Evolutionary conservation across 257 asterid genomes (phyloP).

Genomic region (Fraxinus americana): DNA sequence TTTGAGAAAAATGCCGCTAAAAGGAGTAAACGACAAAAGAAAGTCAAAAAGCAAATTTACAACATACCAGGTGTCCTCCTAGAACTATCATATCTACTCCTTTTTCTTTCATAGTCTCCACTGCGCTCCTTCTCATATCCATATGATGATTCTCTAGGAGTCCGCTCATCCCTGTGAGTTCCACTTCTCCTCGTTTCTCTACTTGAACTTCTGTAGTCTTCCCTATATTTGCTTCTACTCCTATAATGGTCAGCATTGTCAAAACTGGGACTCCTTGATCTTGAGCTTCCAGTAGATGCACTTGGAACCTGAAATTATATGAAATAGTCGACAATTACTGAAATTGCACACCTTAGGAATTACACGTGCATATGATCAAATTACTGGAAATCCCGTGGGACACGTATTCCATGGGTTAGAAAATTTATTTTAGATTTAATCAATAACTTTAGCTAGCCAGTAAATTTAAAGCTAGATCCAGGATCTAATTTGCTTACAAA

Average conservation of each 20-base stretch:
- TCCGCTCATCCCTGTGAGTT: slow-evolving; percentile 52
- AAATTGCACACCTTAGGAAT: background rate
- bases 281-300: slow-evolving; percentile 50
- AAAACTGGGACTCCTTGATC: slow-evolving; percentile 51
- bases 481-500: background rate
- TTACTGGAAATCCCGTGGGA: slow-evolving; percentile 1
- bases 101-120: slow-evolving; percentile 60
- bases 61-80: slow-evolving; percentile 71
- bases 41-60: slow-evolving; percentile 6
- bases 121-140: slow-evolving; percentile 47
- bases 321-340: background rate
- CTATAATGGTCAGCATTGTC: slow-evolving; percentile 48
- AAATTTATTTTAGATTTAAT: background rate
- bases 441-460: background rate
- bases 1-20: background rate
- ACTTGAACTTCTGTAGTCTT: slow-evolving; percentile 48
- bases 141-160: slow-evolving; percentile 59
- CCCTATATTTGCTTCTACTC: slow-evolving; percentile 52
- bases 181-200: slow-evolving; percentile 43
- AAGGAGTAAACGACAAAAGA: slow-evolving; percentile 1
- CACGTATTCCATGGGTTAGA: background rate
- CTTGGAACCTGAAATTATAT: slow-evolving; percentile 44
- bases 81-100: slow-evolving; percentile 64
- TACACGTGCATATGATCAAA: slow-evolving; percentile 10
- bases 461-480: background rate